These are phyloP conservation scores for Phalaenopsis hybrid DNA, from an alignment of 116 monocot genomes.

Conservation along the genomic window DNA sequence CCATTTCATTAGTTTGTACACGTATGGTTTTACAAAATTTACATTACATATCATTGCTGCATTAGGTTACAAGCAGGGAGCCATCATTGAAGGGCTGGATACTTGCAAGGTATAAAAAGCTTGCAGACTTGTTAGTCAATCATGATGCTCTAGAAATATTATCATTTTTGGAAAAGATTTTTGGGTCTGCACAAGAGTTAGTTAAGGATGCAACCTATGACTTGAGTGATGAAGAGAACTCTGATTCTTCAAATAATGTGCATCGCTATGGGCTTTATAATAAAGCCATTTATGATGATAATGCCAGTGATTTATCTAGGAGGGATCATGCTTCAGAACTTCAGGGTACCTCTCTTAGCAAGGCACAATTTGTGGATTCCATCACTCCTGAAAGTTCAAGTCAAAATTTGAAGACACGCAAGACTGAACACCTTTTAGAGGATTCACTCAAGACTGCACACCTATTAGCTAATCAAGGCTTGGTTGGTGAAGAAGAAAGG, in stretches of 20 bases:
- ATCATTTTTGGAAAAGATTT: slow-evolving; percentile 47
- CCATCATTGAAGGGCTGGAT: slow-evolving; percentile 71
- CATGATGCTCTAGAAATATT: slow-evolving; percentile 34
- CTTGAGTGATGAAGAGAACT: slow-evolving; percentile 26
- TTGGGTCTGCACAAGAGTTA: slow-evolving; percentile 45
- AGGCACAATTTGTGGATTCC: slow-evolving; percentile 16
- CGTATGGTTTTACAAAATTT: background rate
- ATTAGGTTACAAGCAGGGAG: slow-evolving; percentile 57
- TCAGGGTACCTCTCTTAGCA: slow-evolving; percentile 13
- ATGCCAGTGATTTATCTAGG: slow-evolving; percentile 14
- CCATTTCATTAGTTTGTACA: background rate
- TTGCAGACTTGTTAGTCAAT: slow-evolving; percentile 27
- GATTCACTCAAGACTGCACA: background rate
- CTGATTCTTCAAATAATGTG: slow-evolving; percentile 22
- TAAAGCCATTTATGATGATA: slow-evolving; percentile 13
- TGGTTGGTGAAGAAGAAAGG: slow-evolving; percentile 18
- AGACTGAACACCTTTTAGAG: slow-evolving; percentile 5
- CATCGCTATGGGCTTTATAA: slow-evolving; percentile 9
- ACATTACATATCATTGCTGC: background rate
- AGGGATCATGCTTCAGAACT: slow-evolving; percentile 16
- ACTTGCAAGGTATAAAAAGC: slow-evolving; percentile 44
- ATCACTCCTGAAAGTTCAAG: slow-evolving; percentile 13
- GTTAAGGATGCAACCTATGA: slow-evolving; percentile 20
- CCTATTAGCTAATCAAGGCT: slow-evolving; percentile 2
- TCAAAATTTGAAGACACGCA: slow-evolving; percentile 15